Percentiles rank a stretch among this genome's conserved stretches.
Conservation (phyloP, 345 rosid genomes). For the Jatropha curcas region DNA sequence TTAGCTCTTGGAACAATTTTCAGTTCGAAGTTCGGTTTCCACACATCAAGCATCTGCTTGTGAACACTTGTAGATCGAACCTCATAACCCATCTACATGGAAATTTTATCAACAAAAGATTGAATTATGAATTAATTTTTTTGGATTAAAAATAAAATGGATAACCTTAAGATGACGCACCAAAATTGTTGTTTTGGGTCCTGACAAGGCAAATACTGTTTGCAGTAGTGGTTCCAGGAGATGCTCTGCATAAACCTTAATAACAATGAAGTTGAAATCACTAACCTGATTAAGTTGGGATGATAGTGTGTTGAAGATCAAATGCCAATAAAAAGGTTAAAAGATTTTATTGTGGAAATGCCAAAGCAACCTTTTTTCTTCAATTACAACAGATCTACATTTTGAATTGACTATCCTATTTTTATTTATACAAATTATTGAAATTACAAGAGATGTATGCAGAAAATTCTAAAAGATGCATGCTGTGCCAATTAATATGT, state of each 20-base stretch:
- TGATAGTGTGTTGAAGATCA: neutral
- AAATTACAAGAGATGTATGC: neutral
- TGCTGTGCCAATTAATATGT: neutral
- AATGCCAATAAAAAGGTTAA: neutral
- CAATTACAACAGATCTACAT: neutral
- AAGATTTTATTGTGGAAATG: neutral
- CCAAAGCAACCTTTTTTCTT: neutral
- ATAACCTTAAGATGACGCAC: slow-evolving; percentile 30
- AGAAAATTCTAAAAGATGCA: neutral
- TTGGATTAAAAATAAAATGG: neutral
- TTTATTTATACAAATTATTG: neutral
- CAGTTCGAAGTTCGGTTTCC: slow-evolving; percentile 76
- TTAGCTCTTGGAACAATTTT: slow-evolving; percentile 67
- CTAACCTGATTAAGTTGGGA: neutral
- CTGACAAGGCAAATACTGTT: slow-evolving; percentile 70
- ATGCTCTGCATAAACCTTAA: slow-evolving; percentile 90
- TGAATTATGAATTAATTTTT: neutral
- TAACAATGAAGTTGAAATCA: slow-evolving; percentile 25
- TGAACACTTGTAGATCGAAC: slow-evolving; percentile 84
- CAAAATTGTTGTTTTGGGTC: slow-evolving; percentile 81
- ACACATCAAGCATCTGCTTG: slow-evolving; percentile 79
- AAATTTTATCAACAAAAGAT: slow-evolving; percentile 18
- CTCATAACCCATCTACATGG: slow-evolving; percentile 79
- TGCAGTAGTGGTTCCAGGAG: slow-evolving; percentile 75
- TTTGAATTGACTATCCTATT: neutral